Evolutionary conservation across 768 basidiomycete species (phyloP), one percentile per base, ranked within the genome.

Genomic region (Chalciporus piperatus): DNA sequence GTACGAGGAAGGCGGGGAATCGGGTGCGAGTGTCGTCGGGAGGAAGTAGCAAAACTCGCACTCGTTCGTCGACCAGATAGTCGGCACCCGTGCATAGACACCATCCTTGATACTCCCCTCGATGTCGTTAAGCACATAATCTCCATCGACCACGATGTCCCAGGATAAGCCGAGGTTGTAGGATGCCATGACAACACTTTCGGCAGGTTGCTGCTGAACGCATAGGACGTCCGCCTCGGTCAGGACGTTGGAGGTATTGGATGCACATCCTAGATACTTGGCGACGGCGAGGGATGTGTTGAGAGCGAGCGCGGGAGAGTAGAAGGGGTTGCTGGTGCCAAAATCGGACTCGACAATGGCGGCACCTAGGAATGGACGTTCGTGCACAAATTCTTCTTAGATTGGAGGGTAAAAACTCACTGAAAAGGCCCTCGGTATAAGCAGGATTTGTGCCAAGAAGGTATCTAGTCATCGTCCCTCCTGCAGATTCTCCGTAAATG

Each of bases 21-120:
- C 43, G 9, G 57, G 56, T 19, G 47, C 50, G 2, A 57, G 52
- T 1, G 48, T 59, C 12, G 39, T 48, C 3, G 55, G 58, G 30
- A 64, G 49, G 50, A 65, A 64, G 46, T 57, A 51, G 12, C 60
- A 64, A 6, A 0, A 9, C 3, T 62, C 59, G 44, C 62, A 61
- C 45, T 61, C 46, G 20, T 41, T 52, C 14, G 25, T 41, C 11
- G 59, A 44, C 59, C 59, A 62, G 40, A 62, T 47, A 5, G 50
- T 59, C 3, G 57, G 57, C 14, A 62, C 47, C 6, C 41, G 56
- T 4, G 54, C 48, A 28, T 57, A 65, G 2, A 46, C 23, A 3
- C 58, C 53, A 2, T 55, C 52, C 33, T 25, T 48, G 41, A 64
- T 55, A 39, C 58, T 60, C 14, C 39, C 19, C 9, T 35, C 30